Percentiles rank a stretch among this genome's conserved stretches.
phyloP scores from a whole-genome alignment of 306 rosid species.

The Rosa chinensis region DNA sequence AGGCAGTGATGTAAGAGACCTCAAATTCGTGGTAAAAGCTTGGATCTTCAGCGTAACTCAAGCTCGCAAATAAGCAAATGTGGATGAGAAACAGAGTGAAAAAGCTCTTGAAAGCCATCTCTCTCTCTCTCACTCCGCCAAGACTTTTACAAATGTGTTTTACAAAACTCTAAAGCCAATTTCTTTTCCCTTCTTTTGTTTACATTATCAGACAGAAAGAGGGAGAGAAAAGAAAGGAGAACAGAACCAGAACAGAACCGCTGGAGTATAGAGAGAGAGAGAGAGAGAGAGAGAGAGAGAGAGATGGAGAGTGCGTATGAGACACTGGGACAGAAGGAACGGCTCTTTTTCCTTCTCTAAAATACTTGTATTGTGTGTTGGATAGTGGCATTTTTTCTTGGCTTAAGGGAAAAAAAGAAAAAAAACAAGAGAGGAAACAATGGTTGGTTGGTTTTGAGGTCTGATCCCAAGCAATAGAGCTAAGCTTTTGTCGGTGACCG shows the following conservation, averaged over 20 bases:
- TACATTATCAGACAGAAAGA: slow-evolving; percentile 44
- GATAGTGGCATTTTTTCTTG: slow-evolving; percentile 10
- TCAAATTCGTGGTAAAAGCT: slow-evolving; percentile 36
- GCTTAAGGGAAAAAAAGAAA: not conserved
- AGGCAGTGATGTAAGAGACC: slow-evolving; percentile 54
- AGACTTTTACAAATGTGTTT: slow-evolving; percentile 22
- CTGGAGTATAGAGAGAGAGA: not conserved
- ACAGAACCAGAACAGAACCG: not conserved
- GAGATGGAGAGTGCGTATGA: not conserved
- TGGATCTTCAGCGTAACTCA: slow-evolving; percentile 49
- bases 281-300: slow-evolving; percentile 7
- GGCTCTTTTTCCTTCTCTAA: not conserved
- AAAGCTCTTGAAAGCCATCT: slow-evolving; percentile 39
- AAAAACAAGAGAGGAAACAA: not conserved
- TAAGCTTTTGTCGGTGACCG: slow-evolving; percentile 42
- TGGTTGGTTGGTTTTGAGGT: slow-evolving; percentile 8
- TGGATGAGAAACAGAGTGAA: slow-evolving; percentile 26
- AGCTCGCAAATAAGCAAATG: slow-evolving; percentile 39
- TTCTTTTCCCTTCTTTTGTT: slow-evolving; percentile 15
- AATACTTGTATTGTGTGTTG: not conserved
- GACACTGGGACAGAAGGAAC: not conserved
- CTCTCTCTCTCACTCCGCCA: not conserved
- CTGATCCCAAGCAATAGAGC: not conserved
- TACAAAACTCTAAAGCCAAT: slow-evolving; percentile 24
- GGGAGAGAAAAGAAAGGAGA: not conserved